Evolutionary conservation across 805 yeast genomes (phyloP).

Genomic region (Ogataea corticis): DNA sequence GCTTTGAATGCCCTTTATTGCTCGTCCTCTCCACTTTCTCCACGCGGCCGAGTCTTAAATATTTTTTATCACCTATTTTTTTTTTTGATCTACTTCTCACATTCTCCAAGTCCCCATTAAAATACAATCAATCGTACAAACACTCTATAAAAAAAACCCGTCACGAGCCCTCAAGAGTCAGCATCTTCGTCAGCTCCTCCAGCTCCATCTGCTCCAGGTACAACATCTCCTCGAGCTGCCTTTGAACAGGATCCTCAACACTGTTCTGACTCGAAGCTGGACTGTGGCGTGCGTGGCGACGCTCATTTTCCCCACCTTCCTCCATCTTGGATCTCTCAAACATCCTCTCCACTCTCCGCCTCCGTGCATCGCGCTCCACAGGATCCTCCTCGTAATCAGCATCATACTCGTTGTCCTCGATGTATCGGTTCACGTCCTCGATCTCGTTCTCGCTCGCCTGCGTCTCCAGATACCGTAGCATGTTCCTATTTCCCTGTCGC

Average conservation of each 20-base stretch:
- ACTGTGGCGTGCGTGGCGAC: too few relatives aligned
- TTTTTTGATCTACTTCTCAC: too few relatives aligned
- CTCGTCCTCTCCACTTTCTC: not conserved
- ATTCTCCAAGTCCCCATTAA: too few relatives aligned
- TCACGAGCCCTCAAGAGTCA: conserved; percentile 17
- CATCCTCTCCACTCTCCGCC: too few relatives aligned
- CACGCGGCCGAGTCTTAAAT: not conserved
- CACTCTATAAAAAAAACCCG: not conserved
- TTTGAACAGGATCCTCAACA: conserved; percentile 15
- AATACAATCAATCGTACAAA: too few relatives aligned
- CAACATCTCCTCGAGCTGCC: conserved; percentile 32
- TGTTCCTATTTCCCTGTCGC: conserved; percentile 23
- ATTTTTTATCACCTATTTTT: not conserved
- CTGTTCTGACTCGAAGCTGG: not conserved
- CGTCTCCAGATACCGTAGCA: conserved; percentile 11
- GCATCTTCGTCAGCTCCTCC: conserved; percentile 30
- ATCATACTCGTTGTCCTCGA: conserved; percentile 27
- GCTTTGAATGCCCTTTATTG: not conserved
- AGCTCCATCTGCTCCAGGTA: conserved; percentile 29
- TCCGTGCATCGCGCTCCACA: not conserved
- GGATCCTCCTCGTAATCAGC: conserved; percentile 29
- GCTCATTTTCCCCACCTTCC: too few relatives aligned
- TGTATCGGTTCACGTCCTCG: conserved; percentile 18
- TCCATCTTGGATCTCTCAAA: too few relatives aligned
- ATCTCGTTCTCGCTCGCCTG: conserved; percentile 24